A percentile compares a stretch with the other conserved stretches of the same genome.
Evolutionary conservation across 345 rosid genomes (phyloP).

Genomic region (Salix brachista): DNA sequence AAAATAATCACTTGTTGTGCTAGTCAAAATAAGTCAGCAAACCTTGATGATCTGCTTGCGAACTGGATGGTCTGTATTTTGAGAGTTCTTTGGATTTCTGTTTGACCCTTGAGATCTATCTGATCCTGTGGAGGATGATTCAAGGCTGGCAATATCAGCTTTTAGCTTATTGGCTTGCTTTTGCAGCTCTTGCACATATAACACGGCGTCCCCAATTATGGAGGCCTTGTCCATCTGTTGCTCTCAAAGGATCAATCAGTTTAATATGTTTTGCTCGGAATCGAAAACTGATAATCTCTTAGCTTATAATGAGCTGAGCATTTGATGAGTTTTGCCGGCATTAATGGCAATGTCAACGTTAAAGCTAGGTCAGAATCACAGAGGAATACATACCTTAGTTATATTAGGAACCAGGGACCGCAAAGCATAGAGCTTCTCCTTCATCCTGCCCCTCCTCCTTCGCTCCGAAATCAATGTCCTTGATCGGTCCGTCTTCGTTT

Average conservation of each 20-base stretch:
- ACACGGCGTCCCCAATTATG: conserved; percentile 74
- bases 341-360: no score
- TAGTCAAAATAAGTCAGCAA: background rate
- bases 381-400: conserved; percentile 52
- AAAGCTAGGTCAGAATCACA: no score
- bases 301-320: no score
- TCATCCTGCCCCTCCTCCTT: conserved; percentile 71
- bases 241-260: background rate
- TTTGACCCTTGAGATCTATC: conserved; percentile 24
- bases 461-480: conserved; percentile 72
- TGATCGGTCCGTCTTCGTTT: conserved; percentile 53
- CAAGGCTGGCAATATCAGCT: conserved; percentile 60
- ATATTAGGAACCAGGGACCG: conserved; percentile 89
- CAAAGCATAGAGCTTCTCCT: conserved; percentile 80
- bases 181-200: conserved; percentile 70
- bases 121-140: conserved; percentile 43
- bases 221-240: conserved; percentile 95
- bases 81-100: conserved; percentile 19
- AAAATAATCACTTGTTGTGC: no score
- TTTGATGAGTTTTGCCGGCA: no score
- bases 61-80: conserved; percentile 22
- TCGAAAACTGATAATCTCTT: no score
- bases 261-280: no score
- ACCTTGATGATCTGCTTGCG: conserved; percentile 62
- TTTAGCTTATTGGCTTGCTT: conserved; percentile 60